Evolutionary conservation across 139 green algal genomes (phyloP).

Genomic region (Picochlorum sp.): DNA sequence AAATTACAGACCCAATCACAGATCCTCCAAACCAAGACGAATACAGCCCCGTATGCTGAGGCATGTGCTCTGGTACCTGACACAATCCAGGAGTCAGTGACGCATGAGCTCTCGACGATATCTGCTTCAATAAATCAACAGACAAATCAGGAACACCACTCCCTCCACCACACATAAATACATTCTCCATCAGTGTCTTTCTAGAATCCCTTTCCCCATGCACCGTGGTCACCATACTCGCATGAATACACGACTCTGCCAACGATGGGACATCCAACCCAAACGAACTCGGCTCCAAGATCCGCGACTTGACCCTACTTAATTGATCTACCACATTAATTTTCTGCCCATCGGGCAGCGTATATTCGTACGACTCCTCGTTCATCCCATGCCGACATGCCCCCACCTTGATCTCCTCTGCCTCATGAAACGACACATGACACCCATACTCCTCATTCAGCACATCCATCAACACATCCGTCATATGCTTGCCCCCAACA

Average conservation of each 20-base stretch:
- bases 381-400: neutral
- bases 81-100: constrained; percentile 21
- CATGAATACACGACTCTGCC: too few relatives aligned
- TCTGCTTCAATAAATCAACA: constrained; percentile 33
- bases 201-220: constrained; percentile 5
- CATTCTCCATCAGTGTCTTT: constrained; percentile 37
- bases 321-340: constrained; percentile 29
- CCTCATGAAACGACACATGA: constrained; percentile 1
- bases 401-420: constrained; percentile 3
- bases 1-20: constrained; percentile 71
- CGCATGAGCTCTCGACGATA: constrained; percentile 22
- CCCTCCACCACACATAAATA: constrained; percentile 53
- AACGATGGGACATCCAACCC: too few relatives aligned
- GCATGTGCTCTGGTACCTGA: constrained; percentile 66
- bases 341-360: constrained; percentile 49
- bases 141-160: constrained; percentile 27
- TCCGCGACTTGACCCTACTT: constrained; percentile 2
- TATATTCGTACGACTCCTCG: constrained; percentile 15
- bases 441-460: neutral
- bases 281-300: too few relatives aligned
- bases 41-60: constrained; percentile 34
- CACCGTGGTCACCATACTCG: too few relatives aligned
- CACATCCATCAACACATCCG: constrained; percentile 29
- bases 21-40: constrained; percentile 77
- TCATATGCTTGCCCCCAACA: constrained; percentile 53